These are phyloP conservation scores for Solanum boliviense DNA, from an alignment of 257 asterid species.

Conservation along the genomic window DNA sequence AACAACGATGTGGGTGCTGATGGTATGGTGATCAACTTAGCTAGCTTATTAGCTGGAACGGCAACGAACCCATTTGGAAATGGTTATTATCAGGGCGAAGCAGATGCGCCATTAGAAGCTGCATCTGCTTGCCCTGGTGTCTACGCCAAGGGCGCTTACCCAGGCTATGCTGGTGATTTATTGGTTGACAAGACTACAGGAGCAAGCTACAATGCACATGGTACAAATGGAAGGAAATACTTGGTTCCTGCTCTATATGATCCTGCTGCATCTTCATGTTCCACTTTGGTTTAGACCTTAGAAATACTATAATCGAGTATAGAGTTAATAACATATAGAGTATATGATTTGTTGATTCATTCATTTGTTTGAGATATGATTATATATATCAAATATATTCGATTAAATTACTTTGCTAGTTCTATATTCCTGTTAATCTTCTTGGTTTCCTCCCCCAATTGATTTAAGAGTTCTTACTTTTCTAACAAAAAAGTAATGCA, in stretches of 20 bases:
- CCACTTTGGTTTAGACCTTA: too few relatives aligned
- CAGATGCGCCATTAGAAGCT: constrained; percentile 47
- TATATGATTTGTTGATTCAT: neutral
- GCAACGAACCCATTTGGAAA: constrained; percentile 48
- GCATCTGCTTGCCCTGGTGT: constrained; percentile 52
- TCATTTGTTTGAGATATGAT: neutral
- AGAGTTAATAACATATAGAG: too few relatives aligned
- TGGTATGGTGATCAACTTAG: constrained; percentile 33
- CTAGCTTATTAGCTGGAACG: constrained; percentile 44
- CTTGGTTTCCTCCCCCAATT: neutral
- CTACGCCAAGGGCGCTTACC: constrained; percentile 40
- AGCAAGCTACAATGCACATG: too few relatives aligned
- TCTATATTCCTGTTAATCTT: neutral
- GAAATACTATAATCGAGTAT: too few relatives aligned
- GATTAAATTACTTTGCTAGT: neutral
- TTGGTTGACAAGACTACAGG: too few relatives aligned
- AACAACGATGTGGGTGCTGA: constrained; percentile 45
- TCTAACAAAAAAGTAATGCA: neutral
- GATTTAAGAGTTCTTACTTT: neutral
- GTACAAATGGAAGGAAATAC: too few relatives aligned
- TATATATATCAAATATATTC: neutral
- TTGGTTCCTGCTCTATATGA: too few relatives aligned
- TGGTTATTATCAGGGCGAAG: constrained; percentile 44
- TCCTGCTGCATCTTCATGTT: too few relatives aligned
- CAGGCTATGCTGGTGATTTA: too few relatives aligned